Percentiles rank a stretch among this genome's conserved stretches.
Conservation (phyloP, 129 eudicot genomes). For the Flaveria robusta region DNA sequence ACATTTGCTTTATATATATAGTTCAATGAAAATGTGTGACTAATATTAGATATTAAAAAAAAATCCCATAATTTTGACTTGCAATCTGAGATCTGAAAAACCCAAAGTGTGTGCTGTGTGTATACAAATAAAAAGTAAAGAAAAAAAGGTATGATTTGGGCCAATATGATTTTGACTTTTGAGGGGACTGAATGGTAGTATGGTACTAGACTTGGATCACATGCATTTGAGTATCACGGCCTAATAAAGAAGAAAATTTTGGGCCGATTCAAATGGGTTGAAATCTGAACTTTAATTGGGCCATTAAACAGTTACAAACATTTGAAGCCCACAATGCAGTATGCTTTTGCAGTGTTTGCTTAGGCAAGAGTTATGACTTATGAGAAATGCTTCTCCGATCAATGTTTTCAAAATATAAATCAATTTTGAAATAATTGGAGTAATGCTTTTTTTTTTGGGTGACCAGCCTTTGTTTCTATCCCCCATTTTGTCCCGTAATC, state of each 20-base stretch:
- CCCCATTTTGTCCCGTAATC: too few relatives aligned
- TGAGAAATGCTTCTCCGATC: too few relatives aligned
- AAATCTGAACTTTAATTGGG: not conserved
- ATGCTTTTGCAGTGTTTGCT: too few relatives aligned
- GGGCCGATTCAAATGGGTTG: not conserved
- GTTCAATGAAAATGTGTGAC: not conserved
- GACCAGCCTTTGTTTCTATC: too few relatives aligned
- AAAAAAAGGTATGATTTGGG: not conserved
- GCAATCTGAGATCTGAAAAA: not conserved
- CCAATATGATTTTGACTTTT: too few relatives aligned
- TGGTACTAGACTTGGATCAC: conserved; percentile 1
- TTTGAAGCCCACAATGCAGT: not conserved
- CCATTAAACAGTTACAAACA: not conserved
- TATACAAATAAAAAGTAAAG: too few relatives aligned
- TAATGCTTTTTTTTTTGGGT: too few relatives aligned
- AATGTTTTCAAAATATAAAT: too few relatives aligned
- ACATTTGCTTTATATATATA: not conserved
- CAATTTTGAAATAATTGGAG: too few relatives aligned
- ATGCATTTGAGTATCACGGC: not conserved
- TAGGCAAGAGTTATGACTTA: too few relatives aligned
- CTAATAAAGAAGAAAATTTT: not conserved
- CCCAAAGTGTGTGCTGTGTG: not conserved
- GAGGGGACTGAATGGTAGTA: too few relatives aligned
- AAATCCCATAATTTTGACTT: not conserved
- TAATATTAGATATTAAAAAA: not conserved